Evolutionary conservation across 352 stramenopile species (phyloP), one percentile per base, ranked within the genome.

Genomic region (Phytophthora tentaculata): DNA sequence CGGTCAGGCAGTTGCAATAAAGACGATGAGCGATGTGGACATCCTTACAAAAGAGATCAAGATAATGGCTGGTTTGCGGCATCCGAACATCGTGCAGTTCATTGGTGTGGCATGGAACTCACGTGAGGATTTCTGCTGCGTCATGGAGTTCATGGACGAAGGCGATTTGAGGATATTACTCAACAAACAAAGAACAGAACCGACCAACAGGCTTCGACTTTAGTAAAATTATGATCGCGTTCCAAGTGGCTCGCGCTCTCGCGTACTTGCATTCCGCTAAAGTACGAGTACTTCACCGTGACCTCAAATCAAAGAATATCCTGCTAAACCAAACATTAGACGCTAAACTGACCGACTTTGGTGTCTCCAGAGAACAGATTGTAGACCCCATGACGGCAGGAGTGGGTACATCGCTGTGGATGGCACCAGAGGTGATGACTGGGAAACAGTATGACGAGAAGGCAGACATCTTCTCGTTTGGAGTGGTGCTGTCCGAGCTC

Each of bases 201-300:
- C 22, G 22, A 12, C 23, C 22, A 7, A 53, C 22, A 6, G 47
- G 47, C 3, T 53, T 53, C 47, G 47, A 37, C 13, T 35, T 35
- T 9, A 35, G 22, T 53, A 53, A 53, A 24, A 53, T 53, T 13
- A 29, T 37, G 47, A 37, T 53, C 47, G 47, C 47, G 23, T 35
- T 53, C 8, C 47, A 53, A 20, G 47, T 35, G 13, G 39, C 17
- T 20, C 39, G 39, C 8, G 39, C 39, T n/a, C 39, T 45, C 17
- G 39, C 39, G 39, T 45, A 45, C 39, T 20, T 45, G 39, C 39
- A 45, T 20, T 45, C 39, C 12, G 4, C 7, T 45, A n/a, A n/a
- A 22, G 17, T 45, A 7, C 39, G 17, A 4, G 39, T 45, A 9
- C 39, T 45, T 19, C 39, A 45, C 13, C 39, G 39, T 20, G 39